These are phyloP conservation scores for Mucor plumbeus DNA, from an alignment of 371 early-diverging fungal species.

Conservation along the genomic window DNA sequence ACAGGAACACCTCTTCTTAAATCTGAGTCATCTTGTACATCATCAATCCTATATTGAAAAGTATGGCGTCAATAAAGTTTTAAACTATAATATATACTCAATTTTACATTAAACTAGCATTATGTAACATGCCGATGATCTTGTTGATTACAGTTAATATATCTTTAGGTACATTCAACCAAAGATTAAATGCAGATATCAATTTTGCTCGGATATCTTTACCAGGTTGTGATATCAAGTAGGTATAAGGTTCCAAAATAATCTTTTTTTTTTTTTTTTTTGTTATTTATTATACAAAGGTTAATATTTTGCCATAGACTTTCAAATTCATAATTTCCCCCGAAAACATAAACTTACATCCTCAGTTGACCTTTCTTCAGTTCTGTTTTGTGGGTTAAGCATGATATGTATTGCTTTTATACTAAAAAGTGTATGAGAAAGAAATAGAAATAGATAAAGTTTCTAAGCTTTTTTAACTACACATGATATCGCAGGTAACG, in stretches of 20 bases:
- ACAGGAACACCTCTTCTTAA: conserved; percentile 93
- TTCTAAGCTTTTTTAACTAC: background rate
- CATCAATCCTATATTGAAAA: conserved; percentile 44
- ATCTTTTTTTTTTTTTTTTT: conserved; percentile 51
- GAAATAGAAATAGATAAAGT: background rate
- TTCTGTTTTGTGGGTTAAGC: conserved; percentile 9
- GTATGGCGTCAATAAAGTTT: background rate
- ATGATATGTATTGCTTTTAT: background rate
- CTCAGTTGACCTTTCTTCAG: conserved; percentile 4
- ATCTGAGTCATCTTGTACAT: conserved; percentile 92
- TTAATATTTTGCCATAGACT: background rate
- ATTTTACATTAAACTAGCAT: conserved; percentile 85
- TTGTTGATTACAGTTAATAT: conserved; percentile 74
- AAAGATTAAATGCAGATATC: conserved; percentile 87
- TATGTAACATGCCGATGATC: conserved; percentile 94
- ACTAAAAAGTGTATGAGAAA: background rate
- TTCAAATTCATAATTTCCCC: background rate
- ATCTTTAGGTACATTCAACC: conserved; percentile 79
- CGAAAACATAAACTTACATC: background rate
- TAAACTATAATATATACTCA: background rate
- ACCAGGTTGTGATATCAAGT: conserved; percentile 83
- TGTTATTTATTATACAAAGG: too few species aligned
- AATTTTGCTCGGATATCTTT: conserved; percentile 90
- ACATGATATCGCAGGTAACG: too few species aligned
- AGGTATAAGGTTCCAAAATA: conserved; percentile 82